These are phyloP conservation scores for Digitaria exilis DNA, from an alignment of 202 grass and related monocot species.

Conservation along the genomic window DNA sequence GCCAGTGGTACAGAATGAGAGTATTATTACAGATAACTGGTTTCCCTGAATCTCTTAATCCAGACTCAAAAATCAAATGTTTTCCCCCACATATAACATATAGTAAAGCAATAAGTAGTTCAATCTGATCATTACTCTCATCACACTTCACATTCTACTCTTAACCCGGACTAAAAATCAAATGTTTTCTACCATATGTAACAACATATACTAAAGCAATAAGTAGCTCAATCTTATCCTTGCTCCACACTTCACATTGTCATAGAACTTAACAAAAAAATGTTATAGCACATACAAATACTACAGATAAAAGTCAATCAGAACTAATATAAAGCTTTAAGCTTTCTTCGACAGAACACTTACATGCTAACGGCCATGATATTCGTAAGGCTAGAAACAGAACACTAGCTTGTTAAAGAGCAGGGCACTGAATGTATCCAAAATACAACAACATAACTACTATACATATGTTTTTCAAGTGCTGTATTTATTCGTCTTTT, in stretches of 20 bases:
- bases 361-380: neutral
- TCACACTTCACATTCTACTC: too few species aligned
- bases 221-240: neutral
- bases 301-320: slow-evolving; percentile 16
- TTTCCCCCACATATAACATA: neutral
- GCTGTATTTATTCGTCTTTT: slow-evolving; percentile 5
- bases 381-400: neutral
- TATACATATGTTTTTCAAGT: slow-evolving; percentile 12
- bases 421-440: neutral
- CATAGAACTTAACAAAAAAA: neutral
- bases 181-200: too few species aligned
- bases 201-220: neutral
- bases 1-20: neutral
- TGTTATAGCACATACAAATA: neutral
- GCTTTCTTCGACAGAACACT: neutral
- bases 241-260: neutral
- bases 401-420: slow-evolving; percentile 12
- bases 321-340: neutral
- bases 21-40: neutral
- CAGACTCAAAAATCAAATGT: neutral
- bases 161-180: too few species aligned
- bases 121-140: neutral
- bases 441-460: neutral
- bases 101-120: neutral
- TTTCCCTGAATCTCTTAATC: neutral